Evolutionary conservation across 805 yeast genomes (phyloP).

Genomic region (Nakazawaea ishiwadae): DNA sequence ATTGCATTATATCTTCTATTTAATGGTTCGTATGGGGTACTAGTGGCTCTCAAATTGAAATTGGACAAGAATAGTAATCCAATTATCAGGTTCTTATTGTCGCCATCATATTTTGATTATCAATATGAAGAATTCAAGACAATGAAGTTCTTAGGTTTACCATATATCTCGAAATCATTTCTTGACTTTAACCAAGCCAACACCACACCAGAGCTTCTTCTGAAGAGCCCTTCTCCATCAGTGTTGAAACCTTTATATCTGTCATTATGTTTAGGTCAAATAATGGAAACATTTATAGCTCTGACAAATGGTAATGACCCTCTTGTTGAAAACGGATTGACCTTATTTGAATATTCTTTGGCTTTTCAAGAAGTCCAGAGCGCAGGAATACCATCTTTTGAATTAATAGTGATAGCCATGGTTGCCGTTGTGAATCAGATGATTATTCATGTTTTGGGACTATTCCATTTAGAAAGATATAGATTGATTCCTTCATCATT

Average conservation of each 20-base stretch:
- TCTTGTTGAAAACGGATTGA: conserved; percentile 60
- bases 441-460: conserved; percentile 57
- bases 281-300: conserved; percentile 61
- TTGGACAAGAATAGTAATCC: conserved; percentile 18
- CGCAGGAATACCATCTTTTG: conserved; percentile 46
- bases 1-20: conserved; percentile 30
- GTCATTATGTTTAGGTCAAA: conserved; percentile 55
- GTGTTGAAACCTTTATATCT: conserved; percentile 57
- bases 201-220: conserved; percentile 18
- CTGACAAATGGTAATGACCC: conserved; percentile 53
- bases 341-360: conserved; percentile 70
- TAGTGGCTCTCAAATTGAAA: conserved; percentile 25
- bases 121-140: conserved; percentile 18
- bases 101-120: conserved; percentile 20
- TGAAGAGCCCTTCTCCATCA: conserved; percentile 44
- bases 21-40: conserved; percentile 31
- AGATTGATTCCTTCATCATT: conserved; percentile 61
- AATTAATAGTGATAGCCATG: conserved; percentile 44
- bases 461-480: conserved; percentile 46
- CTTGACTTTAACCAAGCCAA: conserved; percentile 8
- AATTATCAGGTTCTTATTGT: conserved; percentile 4
- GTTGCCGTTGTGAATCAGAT: conserved; percentile 57
- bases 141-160: conserved; percentile 22
- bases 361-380: conserved; percentile 71
- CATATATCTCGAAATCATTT: conserved; percentile 20